Evolutionary conservation across 2,329 filamentous ascomycete species (phyloP).

Genomic region (Dactylonectria macrodidyma): DNA sequence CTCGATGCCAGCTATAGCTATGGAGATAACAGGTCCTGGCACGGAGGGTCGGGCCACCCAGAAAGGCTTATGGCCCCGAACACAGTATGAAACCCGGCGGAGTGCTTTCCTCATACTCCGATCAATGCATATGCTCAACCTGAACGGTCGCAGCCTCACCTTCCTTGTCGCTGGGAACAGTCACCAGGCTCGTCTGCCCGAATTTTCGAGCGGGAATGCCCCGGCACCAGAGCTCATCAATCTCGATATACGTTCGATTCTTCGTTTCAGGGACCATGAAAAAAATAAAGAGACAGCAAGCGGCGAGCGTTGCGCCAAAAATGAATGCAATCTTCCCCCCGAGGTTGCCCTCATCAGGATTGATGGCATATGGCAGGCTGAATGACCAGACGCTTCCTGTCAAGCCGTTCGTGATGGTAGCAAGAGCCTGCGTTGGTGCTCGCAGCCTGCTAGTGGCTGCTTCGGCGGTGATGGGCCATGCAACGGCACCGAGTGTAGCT

Average conservation of each 20-base stretch:
- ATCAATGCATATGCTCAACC: too few species aligned
- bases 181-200: background rate
- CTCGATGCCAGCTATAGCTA: too few species aligned
- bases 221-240: slow-evolving; percentile 43
- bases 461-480: slow-evolving; percentile 21
- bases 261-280: slow-evolving; percentile 54
- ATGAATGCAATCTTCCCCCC: slow-evolving; percentile 56
- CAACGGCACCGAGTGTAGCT: slow-evolving; percentile 19
- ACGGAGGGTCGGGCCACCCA: too few species aligned
- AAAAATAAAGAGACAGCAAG: slow-evolving; percentile 50
- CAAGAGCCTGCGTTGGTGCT: slow-evolving; percentile 20
- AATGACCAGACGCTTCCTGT: slow-evolving; percentile 34
- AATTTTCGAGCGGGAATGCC: slow-evolving; percentile 14
- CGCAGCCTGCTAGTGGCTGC: slow-evolving; percentile 19
- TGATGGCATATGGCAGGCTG: slow-evolving; percentile 42
- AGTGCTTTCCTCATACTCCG: too few species aligned
- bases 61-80: too few species aligned
- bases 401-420: slow-evolving; percentile 19
- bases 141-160: too few species aligned
- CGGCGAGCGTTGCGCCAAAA: slow-evolving; percentile 51
- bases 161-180: too few species aligned
- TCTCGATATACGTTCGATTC: slow-evolving; percentile 40
- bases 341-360: slow-evolving; percentile 49
- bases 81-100: too few species aligned
- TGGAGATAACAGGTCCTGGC: too few species aligned